phyloP scores from a whole-genome alignment of 805 yeast species.

The Pichia sporocuriosa region DNA sequence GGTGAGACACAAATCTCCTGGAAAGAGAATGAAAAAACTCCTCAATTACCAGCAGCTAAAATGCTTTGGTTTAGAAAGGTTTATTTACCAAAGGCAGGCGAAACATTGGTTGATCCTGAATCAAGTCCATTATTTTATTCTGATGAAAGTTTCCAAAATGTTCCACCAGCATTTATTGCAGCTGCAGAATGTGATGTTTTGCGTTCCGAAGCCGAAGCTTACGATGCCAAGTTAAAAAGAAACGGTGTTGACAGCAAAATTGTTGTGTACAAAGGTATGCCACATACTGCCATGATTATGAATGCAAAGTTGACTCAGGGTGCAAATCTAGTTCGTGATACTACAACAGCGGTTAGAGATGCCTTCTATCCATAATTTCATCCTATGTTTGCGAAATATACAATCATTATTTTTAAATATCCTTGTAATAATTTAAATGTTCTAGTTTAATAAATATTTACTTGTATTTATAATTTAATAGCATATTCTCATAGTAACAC shows the following conservation, averaged over 20 bases:
- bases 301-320: conserved; percentile 34
- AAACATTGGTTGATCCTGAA: conserved; percentile 26
- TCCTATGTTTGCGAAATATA: too few species aligned
- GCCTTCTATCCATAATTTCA: conserved; percentile 28
- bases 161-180: conserved; percentile 37
- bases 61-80: conserved; percentile 40
- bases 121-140: conserved; percentile 38
- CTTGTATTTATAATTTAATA: too few species aligned
- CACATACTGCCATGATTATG: conserved; percentile 47
- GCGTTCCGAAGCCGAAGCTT: conserved; percentile 38
- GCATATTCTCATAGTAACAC: too few species aligned
- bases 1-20: conserved; percentile 32
- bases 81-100: conserved; percentile 36
- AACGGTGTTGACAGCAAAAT: conserved; percentile 33
- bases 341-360: conserved; percentile 26
- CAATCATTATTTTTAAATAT: too few species aligned
- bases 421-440: too few species aligned
- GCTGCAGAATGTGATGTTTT: conserved; percentile 41
- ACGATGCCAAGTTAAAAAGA: conserved; percentile 31
- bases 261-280: conserved; percentile 35
- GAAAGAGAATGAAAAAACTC: conserved; percentile 33
- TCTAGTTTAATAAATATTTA: too few species aligned
- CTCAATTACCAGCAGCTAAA: conserved; percentile 39
- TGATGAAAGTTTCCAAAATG: conserved; percentile 32
- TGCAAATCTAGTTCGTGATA: conserved; percentile 28